Evolutionary conservation across 78 protist species (phyloP).

Genomic region (slime mould (Dictyostelium discoideum)): dicty_2.7 NC_007088.5:907501-908000

Average conservation of each 20-base stretch:
- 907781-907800: neutral
- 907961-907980: neutral
- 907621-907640: neutral
- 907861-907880: neutral
- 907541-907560: neutral
- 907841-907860: neutral
- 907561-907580: neutral
- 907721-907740: neutral
- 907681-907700: neutral
- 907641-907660: neutral
- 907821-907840: neutral
- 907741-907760: neutral
- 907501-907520: neutral
- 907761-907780: neutral
- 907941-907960: neutral
- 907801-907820: neutral
- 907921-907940: neutral
- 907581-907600: constrained; percentile 1
- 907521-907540: neutral
- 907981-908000: neutral
- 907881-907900: neutral
- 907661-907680: neutral
- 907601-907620: neutral
- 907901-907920: neutral
- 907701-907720: neutral